These are phyloP conservation scores for Earliella scabrosa DNA, from an alignment of 1,284 basidiomycete species.

Conservation along the genomic window DNA sequence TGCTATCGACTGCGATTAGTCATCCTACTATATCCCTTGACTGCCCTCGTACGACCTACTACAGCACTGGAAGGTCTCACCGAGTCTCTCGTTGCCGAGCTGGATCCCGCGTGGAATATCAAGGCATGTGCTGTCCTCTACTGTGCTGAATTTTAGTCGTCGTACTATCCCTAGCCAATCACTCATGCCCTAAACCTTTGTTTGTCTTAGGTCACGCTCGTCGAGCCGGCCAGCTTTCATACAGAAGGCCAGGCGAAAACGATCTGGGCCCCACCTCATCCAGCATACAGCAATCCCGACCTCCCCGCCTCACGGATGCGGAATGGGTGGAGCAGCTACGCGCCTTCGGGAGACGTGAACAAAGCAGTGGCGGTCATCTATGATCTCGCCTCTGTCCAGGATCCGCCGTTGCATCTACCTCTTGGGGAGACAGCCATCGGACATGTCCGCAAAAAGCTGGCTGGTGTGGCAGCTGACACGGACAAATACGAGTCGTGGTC, in stretches of 20 bases:
- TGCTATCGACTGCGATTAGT: neutral
- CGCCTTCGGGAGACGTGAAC: neutral
- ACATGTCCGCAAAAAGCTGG: neutral
- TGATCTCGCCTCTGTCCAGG: neutral
- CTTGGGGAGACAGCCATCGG: neutral
- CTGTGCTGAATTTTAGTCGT: too few species aligned
- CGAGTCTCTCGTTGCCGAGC: conserved; percentile 34
- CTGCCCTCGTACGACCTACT: too few species aligned
- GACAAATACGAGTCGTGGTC: neutral
- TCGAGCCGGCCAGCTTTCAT: conserved; percentile 1
- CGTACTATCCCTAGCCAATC: too few species aligned
- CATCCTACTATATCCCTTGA: too few species aligned
- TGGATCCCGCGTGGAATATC: conserved; percentile 45
- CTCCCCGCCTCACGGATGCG: neutral
- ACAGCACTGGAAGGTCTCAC: conserved; percentile 35
- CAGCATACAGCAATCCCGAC: conserved; percentile 4
- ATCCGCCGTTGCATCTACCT: neutral
- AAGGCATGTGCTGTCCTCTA: too few species aligned
- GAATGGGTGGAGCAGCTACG: neutral
- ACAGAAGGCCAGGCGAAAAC: neutral
- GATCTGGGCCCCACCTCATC: neutral
- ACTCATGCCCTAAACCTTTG: neutral
- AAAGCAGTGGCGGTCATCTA: neutral
- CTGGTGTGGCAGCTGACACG: neutral
- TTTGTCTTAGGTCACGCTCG: conserved; percentile 2